A percentile compares a stretch with the other conserved stretches of the same genome.
Evolutionary conservation across 495 filamentous ascomycete species (phyloP).

Genomic region (Talaromyces adpressus): DNA sequence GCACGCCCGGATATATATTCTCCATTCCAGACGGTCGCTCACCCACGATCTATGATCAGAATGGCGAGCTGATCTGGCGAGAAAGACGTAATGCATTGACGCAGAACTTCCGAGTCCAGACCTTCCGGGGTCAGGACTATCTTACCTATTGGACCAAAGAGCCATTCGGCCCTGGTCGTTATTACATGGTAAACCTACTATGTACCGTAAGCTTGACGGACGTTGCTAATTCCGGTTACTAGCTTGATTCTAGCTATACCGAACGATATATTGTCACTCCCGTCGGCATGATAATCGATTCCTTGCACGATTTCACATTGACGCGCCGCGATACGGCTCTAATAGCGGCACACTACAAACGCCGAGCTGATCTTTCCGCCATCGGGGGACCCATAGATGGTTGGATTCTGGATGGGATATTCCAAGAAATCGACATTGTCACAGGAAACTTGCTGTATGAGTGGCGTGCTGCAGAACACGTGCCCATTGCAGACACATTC

Average conservation of each 20-base stretch:
- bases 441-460: constrained; percentile 35
- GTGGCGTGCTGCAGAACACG: constrained; percentile 29
- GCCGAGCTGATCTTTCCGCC: constrained; percentile 34
- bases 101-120: constrained; percentile 40
- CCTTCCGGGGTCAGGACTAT: constrained; percentile 37
- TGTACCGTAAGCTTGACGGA: not conserved
- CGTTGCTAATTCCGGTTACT: constrained; percentile 1
- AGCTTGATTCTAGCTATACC: constrained; percentile 43
- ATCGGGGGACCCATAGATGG: constrained; percentile 36
- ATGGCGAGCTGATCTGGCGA: constrained; percentile 39
- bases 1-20: constrained; percentile 28
- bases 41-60: constrained; percentile 39
- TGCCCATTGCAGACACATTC: constrained; percentile 18
- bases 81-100: constrained; percentile 31
- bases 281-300: constrained; percentile 23
- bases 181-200: constrained; percentile 41
- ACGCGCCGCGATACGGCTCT: constrained; percentile 42
- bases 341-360: constrained; percentile 43
- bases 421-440: constrained; percentile 38
- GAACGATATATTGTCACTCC: constrained; percentile 30
- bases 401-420: constrained; percentile 36
- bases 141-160: constrained; percentile 50
- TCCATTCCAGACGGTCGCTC: constrained; percentile 38
- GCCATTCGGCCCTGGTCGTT: constrained; percentile 41
- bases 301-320: constrained; percentile 41